Evolutionary conservation across 2,329 filamentous ascomycete species (phyloP), one percentile per base, ranked within the genome.

Genomic region (Beauveria medogensis): DNA sequence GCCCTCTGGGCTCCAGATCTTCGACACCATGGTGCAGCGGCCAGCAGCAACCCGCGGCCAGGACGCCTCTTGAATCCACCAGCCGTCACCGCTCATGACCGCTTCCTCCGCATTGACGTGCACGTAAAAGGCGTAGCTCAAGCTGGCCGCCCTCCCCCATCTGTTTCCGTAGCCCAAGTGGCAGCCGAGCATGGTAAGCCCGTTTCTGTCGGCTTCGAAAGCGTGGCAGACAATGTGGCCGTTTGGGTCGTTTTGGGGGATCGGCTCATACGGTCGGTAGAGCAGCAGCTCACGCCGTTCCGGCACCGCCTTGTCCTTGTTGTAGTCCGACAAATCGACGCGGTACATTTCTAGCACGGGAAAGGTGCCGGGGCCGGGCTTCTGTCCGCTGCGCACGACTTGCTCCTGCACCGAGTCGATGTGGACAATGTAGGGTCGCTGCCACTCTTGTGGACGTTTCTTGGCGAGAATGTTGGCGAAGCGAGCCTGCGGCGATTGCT

Each of bases 21-120:
- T 79, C 59, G 73, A 77, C 67, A 78, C 72, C 63, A 83, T 69
- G 53, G 80, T 73, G 2, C 74, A 77, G 47, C 81, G 71, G 0
- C 79, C 79, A 2, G 77, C 75, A 24, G 71, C 76, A 3, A 77
- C 72, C 24, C 80, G 69, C 3, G 81, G 78, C 67, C 81, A 83
- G 37, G 67, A 74, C 1, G 73, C 72, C 67, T 84, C 81, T 67
- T 82, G 79, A 18, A 83, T 67, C 81, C 81, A 84, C 81, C 81
- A 84, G 14, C 72, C 72, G 3, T 72, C 73, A 5, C 70, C 73
- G 6, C 70, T 66, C 77, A 84, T 82, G 7, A 81, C 73, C 0
- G 79, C 75, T 48, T 79, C 76, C 5, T 76, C 73, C 0, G 73
- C 73, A 47, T 82, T 79, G 37, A 78, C 77, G 62, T 84, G 81